Base-by-base conservation (phyloP, 345 rosid genomes). In the Aurinia saxatilis region DNA sequence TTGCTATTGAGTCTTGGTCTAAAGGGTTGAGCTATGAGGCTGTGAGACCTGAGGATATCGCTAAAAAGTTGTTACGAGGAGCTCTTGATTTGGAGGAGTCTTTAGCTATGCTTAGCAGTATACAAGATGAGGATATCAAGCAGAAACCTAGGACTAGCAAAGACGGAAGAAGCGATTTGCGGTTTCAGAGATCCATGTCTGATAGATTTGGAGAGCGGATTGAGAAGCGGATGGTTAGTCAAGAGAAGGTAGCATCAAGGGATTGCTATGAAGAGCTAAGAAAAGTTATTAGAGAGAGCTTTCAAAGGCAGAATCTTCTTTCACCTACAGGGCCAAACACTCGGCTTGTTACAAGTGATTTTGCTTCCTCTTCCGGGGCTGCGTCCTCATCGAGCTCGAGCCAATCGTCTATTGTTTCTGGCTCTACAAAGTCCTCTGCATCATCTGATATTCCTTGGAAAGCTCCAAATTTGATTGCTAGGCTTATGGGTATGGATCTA, bases 81-180 rank as follows among this genome's bases (percentile, higher is more conserved):
- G 91, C 97, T 36, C 84, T 87, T 60, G 91, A 87, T 67, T 80
- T 90, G 68, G 95, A 90, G 62, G 96, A 90, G 70, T 93, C 97
- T 35, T 56, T 90, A 73, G 69, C 67, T 57, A 73, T 85, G 96
- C 79, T 90, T 17, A 85, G 80, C 46, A 85, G 78, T 70, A 60
- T 93, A 71, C 99, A 90, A 75, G 96, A 82, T 58, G 83, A 84
- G 41, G 76, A 80, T 77, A 62, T 72, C 75, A 88, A 81, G 80
- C 74, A 65, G 56, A 75, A 82, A 66, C 75, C 31, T n/a, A 74
- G 4, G 74, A 63, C 48, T 73, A 63, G 68, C 73, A 75, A 56
- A 46, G 31, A 46, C 23, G 62, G 45, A 74, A 56, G 72, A 63
- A 68, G 75, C 47, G 80, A 76, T 31, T 57, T 61, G 38, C 73